Evolutionary conservation across 192 early-diverging fungal genomes (phyloP).

Genomic region (Linnemannia exigua): DNA sequence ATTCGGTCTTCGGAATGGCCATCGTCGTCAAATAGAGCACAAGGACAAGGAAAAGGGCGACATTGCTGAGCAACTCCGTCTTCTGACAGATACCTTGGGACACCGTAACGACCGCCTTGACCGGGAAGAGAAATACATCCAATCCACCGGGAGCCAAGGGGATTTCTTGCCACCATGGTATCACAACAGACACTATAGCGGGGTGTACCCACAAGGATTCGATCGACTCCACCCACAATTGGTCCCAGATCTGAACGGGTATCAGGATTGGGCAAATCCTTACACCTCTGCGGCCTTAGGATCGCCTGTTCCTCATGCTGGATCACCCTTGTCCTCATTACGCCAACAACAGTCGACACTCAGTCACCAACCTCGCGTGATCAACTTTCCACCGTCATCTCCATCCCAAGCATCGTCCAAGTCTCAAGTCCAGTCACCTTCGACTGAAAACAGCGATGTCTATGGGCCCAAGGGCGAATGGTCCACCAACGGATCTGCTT

Average conservation of each 20-base stretch:
- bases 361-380: background rate
- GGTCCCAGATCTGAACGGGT: background rate
- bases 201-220: background rate
- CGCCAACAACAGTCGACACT: background rate
- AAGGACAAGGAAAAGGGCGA: background rate
- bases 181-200: background rate
- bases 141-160: background rate
- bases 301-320: background rate
- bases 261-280: background rate
- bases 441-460: background rate
- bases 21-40: background rate
- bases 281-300: background rate
- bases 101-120: background rate
- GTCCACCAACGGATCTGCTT: background rate
- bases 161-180: background rate
- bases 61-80: background rate
- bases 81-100: background rate
- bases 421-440: background rate
- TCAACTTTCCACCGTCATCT: background rate
- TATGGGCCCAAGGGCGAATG: constrained; percentile 1
- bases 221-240: background rate
- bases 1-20: background rate
- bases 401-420: no score
- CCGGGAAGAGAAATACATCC: background rate
- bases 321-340: background rate